Evolutionary conservation across 2,329 filamentous ascomycete genomes (phyloP), one percentile per base, ranked within the genome.

Genomic region (Fonsecaea multimorphosa): DNA sequence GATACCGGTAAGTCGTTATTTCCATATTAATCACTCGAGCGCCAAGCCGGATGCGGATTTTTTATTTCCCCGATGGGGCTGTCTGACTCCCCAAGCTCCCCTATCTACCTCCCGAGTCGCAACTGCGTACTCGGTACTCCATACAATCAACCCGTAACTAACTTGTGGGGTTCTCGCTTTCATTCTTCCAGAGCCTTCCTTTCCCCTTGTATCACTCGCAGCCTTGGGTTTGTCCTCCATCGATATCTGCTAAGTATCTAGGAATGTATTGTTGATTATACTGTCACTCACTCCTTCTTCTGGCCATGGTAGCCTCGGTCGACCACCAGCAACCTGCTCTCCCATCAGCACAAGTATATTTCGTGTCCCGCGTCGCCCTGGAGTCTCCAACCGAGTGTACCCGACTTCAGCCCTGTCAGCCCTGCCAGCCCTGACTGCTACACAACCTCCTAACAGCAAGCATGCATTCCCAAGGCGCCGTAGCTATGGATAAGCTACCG

Each of bases 401-500:
- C 44, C 44, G 44, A 49, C 11, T n/a, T n/a, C n/a, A 27, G 11
- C n/a, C 40, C n/a, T 3, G n/a, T n/a, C 3, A 31, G 9, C 44
- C 44, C 44, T 49, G 44, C 27, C 44, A 49, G 44, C 44, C 44
- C 27, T 24, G 19, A 49, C 19, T 49, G 44, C 19, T 14, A 16
- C 11, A 49, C 14, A 49, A 24, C 44, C 44, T 27, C 22, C 7
- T 19, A 44, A 5, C 7, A 46, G 40, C 11, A 22, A 7, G 7
- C 40, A 46, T 22, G 40, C 40, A 19, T 22, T 2, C 11, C 19
- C 22, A 49, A 49, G 3, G 29, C 16, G 12, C 58, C 16, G 14
- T 32, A 52, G 40, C 44, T 40, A 82, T 87, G 75, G 81, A 86
- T 70, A 81, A 80, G 72, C 83, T 90, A 69, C 88, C 88, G 44